Base-by-base conservation (phyloP, 371 early-diverging fungal species). In the Zancudomyces culisetae region DNA sequence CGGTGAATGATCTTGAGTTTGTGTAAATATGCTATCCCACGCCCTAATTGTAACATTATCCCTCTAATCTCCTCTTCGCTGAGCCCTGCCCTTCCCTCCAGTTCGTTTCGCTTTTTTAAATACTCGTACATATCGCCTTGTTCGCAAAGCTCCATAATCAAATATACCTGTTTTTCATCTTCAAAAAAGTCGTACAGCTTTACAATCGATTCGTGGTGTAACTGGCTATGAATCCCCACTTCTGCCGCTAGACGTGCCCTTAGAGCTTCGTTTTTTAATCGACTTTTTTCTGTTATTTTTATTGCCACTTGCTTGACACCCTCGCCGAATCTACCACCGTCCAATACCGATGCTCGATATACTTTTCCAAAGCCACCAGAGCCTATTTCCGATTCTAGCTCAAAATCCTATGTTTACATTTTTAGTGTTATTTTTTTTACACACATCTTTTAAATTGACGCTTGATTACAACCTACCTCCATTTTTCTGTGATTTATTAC, bases 31-130 rank as follows among this genome's bases (percentile, higher is more conserved):
- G 69, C 60, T 0, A 87, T 69, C 6, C 79, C 89, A 24, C 69
- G 60, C 3, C 81, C 62, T 26, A 93, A 80, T 57, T 92, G 94
- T 53, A 85, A 84, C 61, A 89, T 57, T 24, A 80, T 71, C 1
- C 60, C 53, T 13, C 76, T 53, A 0, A 76, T 80, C 59, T 86
- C 80, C 27, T 63, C 59, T 46, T 70, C 70, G 19, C 30, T 24
- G 26, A 70, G 43, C n/a, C 22, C 21, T n/a, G 51, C 42, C n/a
- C 39, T n/a, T 2, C 20, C 18, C 35, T 47, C 27, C 3, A 12
- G 8, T 42, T 27, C 4, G 40, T 35, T 46, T 39, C 65, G 45
- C 21, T 53, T 22, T 13, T 52, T 64, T 15, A 89, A 64, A 56
- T 80, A 76, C 45, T 68, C 57, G 59, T 73, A 79, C 22, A 89